These are phyloP conservation scores for Ziziphus jujuba DNA, from an alignment of 306 rosid genomes.

Conservation along the genomic window DNA sequence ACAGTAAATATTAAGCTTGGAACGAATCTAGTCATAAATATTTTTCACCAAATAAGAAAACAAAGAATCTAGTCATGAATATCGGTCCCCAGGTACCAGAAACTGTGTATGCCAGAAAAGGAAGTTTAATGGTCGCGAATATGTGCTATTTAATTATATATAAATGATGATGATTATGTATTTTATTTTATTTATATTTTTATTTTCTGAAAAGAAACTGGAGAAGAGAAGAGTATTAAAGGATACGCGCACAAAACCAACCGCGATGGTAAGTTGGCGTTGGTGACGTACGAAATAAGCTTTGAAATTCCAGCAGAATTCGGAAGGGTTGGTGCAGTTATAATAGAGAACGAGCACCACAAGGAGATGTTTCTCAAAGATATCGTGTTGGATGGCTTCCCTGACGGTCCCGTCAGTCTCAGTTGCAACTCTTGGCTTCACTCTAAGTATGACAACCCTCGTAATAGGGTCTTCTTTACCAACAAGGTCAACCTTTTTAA, in stretches of 20 bases:
- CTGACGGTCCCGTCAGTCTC: slow-evolving; percentile 33
- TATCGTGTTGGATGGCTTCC: slow-evolving; percentile 47
- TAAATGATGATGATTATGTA: too few species aligned
- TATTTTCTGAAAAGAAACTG: slow-evolving; percentile 58
- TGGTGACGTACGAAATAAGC: slow-evolving; percentile 42
- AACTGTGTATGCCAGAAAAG: too few species aligned
- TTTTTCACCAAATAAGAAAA: too few species aligned
- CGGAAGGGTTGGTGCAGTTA: slow-evolving; percentile 63
- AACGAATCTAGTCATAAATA: too few species aligned
- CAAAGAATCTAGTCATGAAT: too few species aligned
- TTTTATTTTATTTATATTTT: too few species aligned
- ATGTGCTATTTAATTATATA: too few species aligned
- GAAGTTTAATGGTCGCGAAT: too few species aligned
- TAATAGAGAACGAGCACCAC: slow-evolving; percentile 66
- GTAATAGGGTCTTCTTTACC: slow-evolving; percentile 60
- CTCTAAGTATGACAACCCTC: slow-evolving; percentile 52
- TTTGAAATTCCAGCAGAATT: slow-evolving; percentile 44
- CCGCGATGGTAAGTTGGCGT: background rate
- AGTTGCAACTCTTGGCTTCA: slow-evolving; percentile 73
- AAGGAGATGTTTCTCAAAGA: slow-evolving; percentile 49
- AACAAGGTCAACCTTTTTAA: slow-evolving; percentile 40
- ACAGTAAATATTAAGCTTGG: too few species aligned
- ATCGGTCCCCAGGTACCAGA: too few species aligned
- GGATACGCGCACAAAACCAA: slow-evolving; percentile 34
- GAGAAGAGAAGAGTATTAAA: slow-evolving; percentile 39